phyloP scores from a whole-genome alignment of 192 early-diverging fungal species.

The Blastocladiella britannica region DNA sequence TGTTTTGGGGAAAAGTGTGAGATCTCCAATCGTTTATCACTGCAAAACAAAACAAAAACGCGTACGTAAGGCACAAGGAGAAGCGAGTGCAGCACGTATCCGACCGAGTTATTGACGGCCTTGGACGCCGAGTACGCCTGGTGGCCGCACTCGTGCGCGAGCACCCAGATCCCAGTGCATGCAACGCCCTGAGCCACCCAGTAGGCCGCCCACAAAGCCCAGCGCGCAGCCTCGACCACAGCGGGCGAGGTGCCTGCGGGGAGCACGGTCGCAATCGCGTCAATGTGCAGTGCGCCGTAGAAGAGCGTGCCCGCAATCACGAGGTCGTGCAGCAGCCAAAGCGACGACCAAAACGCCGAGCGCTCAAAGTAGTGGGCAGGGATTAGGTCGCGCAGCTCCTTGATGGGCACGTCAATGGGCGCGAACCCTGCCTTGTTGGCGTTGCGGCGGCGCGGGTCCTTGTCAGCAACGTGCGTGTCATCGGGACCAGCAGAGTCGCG shows the following conservation, averaged over 20 bases:
- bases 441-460: neutral
- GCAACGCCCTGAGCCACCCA: slow-evolving; percentile 70
- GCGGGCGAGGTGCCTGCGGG: slow-evolving; percentile 7
- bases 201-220: slow-evolving; percentile 52
- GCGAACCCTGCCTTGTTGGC: slow-evolving; percentile 4
- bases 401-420: slow-evolving; percentile 61
- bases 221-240: slow-evolving; percentile 15
- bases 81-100: slow-evolving; percentile 70
- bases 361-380: slow-evolving; percentile 88
- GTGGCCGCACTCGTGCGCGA: slow-evolving; percentile 85
- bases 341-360: slow-evolving; percentile 52
- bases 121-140: slow-evolving; percentile 68
- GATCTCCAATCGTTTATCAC: too few relatives aligned
- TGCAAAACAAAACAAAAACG: too few relatives aligned
- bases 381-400: slow-evolving; percentile 71
- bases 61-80: slow-evolving; percentile 83
- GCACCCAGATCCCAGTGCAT: slow-evolving; percentile 69
- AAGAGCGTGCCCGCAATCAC: slow-evolving; percentile 36
- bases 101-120: slow-evolving; percentile 69
- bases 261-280: slow-evolving; percentile 14
- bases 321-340: slow-evolving; percentile 60
- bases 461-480: too few relatives aligned
- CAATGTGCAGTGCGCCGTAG: slow-evolving; percentile 48
- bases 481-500: too few relatives aligned
- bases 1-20: neutral